Evolutionary conservation across 306 rosid genomes (phyloP).

Genomic region (Gillenia trifoliata): DNA sequence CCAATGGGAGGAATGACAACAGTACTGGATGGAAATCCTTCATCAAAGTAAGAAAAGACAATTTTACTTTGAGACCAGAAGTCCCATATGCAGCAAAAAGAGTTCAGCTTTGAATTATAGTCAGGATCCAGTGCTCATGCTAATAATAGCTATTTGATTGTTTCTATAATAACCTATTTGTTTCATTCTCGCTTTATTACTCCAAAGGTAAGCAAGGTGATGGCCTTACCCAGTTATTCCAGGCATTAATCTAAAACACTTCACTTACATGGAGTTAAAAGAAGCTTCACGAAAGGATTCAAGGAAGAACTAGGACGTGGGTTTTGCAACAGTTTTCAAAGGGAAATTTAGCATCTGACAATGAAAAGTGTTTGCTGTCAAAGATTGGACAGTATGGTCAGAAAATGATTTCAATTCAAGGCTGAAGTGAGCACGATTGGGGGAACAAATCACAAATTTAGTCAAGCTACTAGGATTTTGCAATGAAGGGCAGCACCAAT

Average conservation of each 20-base stretch:
- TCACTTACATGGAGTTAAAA: not conserved
- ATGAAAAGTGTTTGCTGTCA: not conserved
- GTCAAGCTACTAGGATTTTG: too few relatives aligned
- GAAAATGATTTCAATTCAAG: too few relatives aligned
- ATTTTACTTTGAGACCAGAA: not conserved
- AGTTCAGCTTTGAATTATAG: constrained; percentile 10
- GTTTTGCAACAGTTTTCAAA: not conserved
- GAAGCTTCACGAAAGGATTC: not conserved
- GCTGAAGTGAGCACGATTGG: too few relatives aligned
- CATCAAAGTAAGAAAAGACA: constrained; percentile 7
- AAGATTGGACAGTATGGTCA: not conserved
- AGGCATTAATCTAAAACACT: not conserved
- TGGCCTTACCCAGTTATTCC: not conserved
- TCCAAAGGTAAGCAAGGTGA: not conserved
- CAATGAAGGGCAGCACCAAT: too few relatives aligned
- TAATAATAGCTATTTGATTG: not conserved
- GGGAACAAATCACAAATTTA: too few relatives aligned
- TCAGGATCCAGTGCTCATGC: not conserved
- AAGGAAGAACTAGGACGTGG: not conserved
- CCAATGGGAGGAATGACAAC: constrained; percentile 1
- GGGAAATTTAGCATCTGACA: not conserved
- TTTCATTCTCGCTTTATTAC: too few relatives aligned
- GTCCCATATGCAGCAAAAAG: not conserved
- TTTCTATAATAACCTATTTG: not conserved
- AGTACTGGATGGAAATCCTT: not conserved